These are phyloP conservation scores for Rhizopus delemar DNA, from an alignment of 371 early-diverging fungal species.

Conservation along the genomic window DNA sequence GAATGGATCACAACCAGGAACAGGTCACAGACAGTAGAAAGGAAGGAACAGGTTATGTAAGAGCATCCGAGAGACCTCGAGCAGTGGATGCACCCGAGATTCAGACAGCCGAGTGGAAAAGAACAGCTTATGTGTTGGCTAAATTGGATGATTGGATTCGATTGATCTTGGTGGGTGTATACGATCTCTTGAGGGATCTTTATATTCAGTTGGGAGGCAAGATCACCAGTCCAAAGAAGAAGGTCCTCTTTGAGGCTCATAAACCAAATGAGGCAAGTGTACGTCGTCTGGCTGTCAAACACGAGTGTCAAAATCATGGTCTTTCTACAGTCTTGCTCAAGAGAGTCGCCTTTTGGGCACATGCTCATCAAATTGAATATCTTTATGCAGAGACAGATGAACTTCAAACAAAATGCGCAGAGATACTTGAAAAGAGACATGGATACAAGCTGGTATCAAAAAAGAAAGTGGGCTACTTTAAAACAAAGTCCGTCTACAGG, in stretches of 20 bases:
- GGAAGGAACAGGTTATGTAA: slow-evolving; percentile 1
- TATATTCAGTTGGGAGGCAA: slow-evolving; percentile 12
- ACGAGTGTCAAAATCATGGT: slow-evolving; percentile 50
- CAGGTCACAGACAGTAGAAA: slow-evolving; percentile 22
- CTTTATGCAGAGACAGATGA: slow-evolving; percentile 52
- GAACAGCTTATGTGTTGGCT: slow-evolving; percentile 29
- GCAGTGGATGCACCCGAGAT: slow-evolving; percentile 30
- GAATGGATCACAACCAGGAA: slow-evolving; percentile 34
- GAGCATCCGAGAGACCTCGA: slow-evolving; percentile 29
- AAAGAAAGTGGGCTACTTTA: slow-evolving; percentile 31
- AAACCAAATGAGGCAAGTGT: slow-evolving; percentile 47
- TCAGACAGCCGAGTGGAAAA: slow-evolving; percentile 37
- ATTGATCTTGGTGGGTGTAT: slow-evolving; percentile 17
- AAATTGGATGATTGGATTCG: slow-evolving; percentile 40
- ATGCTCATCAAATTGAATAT: slow-evolving; percentile 45
- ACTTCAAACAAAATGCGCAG: slow-evolving; percentile 30
- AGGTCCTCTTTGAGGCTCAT: slow-evolving; percentile 37
- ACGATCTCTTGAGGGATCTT: slow-evolving; percentile 23
- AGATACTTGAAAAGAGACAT: slow-evolving; percentile 42
- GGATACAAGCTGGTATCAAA: slow-evolving; percentile 37
- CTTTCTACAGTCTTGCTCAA: slow-evolving; percentile 48
- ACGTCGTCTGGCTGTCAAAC: slow-evolving; percentile 46
- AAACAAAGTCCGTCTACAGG: slow-evolving; percentile 33
- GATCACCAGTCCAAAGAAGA: not conserved
- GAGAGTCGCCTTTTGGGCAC: slow-evolving; percentile 54